Base-by-base conservation (phyloP, 2,329 filamentous ascomycete species). In the Leptographium wingfieldii region DNA sequence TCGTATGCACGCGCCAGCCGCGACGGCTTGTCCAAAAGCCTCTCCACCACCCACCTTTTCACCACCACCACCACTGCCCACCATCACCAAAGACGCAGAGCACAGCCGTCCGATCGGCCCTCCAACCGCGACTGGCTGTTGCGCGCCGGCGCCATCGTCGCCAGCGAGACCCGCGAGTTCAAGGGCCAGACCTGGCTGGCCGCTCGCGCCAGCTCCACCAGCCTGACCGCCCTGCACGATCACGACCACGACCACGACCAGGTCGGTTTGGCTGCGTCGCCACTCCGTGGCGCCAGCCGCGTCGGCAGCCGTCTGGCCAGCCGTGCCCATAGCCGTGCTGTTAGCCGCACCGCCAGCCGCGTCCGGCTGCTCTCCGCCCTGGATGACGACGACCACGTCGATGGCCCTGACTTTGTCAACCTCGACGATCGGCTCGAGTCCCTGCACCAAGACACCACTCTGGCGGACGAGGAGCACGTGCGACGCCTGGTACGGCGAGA, bases 141-240 rank as follows among this genome's bases (percentile, higher is more conserved):
- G 29, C 78, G 84, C 35, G 79, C 83, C 0, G 84, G 84, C 55
- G 82, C 82, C 7, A 68, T 85, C 55, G 80, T 88, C 65, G 80
- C 80, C 60, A 79, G 77, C 57, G 82, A 84, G 68, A 76, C 83
- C 22, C 76, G 84, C 60, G 85, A 88, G 68, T 84, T 76, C 66
- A 87, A 87, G 70, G 85, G 85, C 16, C 84, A 88, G 70, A 73
- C 80, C 16, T 88, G 85, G 85, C 77, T 88, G 25, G 74, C 81
- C n/a, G 82, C 83, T 29, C 77, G 83, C 55, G 81, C 80, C 59
- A 85, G 82, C 68, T 85, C 83, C 1, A 87, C 83, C 10, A 85
- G 80, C 67, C 74, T 87, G 22, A 72, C 77, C 0, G 80, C 76
- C 29, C 70, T 78, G 67, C 73, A 72, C 9, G 77, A 81, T 40